Conservation (phyloP, 495 filamentous ascomycete genomes). For the Neurospora sp. region DNA sequence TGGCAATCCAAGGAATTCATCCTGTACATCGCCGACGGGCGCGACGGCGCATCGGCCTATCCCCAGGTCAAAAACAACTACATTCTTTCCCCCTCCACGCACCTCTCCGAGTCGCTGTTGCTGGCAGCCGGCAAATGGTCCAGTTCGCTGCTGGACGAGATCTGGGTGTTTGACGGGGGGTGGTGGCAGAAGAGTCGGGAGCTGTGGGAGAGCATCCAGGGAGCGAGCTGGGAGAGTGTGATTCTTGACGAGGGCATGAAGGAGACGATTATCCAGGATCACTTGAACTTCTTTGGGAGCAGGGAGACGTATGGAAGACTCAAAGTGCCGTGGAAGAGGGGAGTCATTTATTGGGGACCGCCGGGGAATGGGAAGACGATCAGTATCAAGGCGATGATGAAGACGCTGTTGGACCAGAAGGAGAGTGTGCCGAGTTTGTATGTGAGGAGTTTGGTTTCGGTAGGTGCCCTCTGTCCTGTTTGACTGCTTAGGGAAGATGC, state of each 20-base stretch:
- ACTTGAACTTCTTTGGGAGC: slow-evolving; percentile 48
- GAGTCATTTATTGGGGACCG: slow-evolving; percentile 49
- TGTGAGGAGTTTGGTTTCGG: slow-evolving; percentile 27
- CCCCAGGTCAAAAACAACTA: slow-evolving; percentile 33
- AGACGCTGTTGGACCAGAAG: slow-evolving; percentile 36
- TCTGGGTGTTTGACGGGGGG: slow-evolving; percentile 54
- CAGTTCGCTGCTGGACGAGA: slow-evolving; percentile 45
- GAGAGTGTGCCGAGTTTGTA: slow-evolving; percentile 27
- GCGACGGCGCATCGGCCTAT: slow-evolving; percentile 30
- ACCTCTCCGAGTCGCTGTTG: slow-evolving; percentile 41
- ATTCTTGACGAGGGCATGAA: slow-evolving; percentile 57
- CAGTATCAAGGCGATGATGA: slow-evolving; percentile 57
- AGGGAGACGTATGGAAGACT: slow-evolving; percentile 44
- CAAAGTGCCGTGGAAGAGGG: slow-evolving; percentile 46
- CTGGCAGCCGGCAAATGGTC: slow-evolving; percentile 39
- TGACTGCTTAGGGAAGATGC: neutral
- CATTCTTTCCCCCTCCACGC: slow-evolving; percentile 32
- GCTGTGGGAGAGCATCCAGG: slow-evolving; percentile 46
- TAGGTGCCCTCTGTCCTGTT: slow-evolving; percentile 3
- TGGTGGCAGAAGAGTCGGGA: slow-evolving; percentile 50
- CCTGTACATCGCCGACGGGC: slow-evolving; percentile 41
- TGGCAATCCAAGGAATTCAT: slow-evolving; percentile 41
- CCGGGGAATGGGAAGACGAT: slow-evolving; percentile 63
- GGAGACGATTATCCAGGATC: slow-evolving; percentile 46
- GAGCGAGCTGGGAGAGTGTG: slow-evolving; percentile 51